Conservation (phyloP, 805 yeast species). For the Debaryomyces hansenii region DNA sequence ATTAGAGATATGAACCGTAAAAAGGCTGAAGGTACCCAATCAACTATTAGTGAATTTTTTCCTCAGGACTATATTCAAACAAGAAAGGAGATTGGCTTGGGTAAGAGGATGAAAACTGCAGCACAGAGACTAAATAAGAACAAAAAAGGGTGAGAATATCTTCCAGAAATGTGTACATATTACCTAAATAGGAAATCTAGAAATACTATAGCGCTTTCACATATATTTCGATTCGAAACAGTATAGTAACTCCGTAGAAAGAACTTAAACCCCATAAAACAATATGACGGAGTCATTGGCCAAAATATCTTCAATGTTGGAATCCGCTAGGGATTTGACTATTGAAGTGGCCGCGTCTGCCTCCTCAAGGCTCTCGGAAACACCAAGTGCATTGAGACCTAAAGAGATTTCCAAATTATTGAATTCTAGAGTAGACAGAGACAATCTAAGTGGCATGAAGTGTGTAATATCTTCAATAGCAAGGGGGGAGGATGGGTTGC, state of each 20-base stretch:
- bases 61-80: constrained; percentile 55
- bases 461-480: constrained; percentile 40
- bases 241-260: neutral
- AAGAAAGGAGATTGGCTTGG: constrained; percentile 47
- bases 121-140: constrained; percentile 44
- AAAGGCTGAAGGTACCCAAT: constrained; percentile 53
- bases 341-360: constrained; percentile 84
- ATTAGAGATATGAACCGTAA: constrained; percentile 74
- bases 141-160: constrained; percentile 5
- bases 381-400: constrained; percentile 59
- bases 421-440: constrained; percentile 66
- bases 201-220: neutral
- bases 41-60: constrained; percentile 66
- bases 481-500: constrained; percentile 40
- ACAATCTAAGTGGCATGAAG: constrained; percentile 41
- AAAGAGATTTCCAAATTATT: constrained; percentile 65
- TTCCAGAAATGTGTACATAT: neutral
- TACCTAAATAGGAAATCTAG: constrained; percentile 10
- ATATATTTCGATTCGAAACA: neutral
- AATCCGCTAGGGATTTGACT: constrained; percentile 76
- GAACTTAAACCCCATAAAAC: neutral
- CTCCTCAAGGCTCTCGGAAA: constrained; percentile 61
- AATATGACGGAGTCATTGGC: constrained; percentile 52
- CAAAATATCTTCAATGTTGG: constrained; percentile 68
- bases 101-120: constrained; percentile 64